Conservation (phyloP, 2,329 filamentous ascomycete species). For the Clonostachys rosea region DNA sequence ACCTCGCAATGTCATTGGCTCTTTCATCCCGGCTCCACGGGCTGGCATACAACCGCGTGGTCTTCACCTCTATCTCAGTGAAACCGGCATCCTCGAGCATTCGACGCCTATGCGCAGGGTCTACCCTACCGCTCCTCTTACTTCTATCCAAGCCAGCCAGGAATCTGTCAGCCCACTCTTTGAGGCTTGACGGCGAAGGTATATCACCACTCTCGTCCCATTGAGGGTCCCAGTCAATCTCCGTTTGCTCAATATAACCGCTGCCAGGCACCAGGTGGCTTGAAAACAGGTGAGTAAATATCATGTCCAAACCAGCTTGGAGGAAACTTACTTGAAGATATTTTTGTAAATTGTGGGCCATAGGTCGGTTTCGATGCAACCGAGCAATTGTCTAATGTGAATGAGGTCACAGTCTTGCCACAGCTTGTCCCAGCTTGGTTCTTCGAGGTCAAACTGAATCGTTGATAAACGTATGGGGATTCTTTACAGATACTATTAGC, state of each 20-base stretch:
- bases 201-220: constrained; percentile 61
- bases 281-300: not conserved
- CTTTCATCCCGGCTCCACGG: constrained; percentile 64
- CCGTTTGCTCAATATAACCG: constrained; percentile 81
- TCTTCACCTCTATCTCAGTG: constrained; percentile 68
- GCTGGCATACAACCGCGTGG: constrained; percentile 67
- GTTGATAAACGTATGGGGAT: constrained; percentile 56
- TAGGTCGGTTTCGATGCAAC: constrained; percentile 61
- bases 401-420: constrained; percentile 69
- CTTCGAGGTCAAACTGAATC: constrained; percentile 72
- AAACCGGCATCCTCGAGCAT: constrained; percentile 70
- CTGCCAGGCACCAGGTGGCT: constrained; percentile 73
- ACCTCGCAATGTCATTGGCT: constrained; percentile 66
- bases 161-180: constrained; percentile 66
- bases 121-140: constrained; percentile 60
- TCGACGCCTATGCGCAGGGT: constrained; percentile 42
- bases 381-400: constrained; percentile 74
- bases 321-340: constrained; percentile 51
- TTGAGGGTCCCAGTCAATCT: constrained; percentile 77
- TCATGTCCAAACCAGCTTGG: not conserved
- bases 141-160: constrained; percentile 62
- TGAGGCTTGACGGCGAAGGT: constrained; percentile 50
- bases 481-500: constrained; percentile 34
- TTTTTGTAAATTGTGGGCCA: constrained; percentile 74
- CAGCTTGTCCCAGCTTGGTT: constrained; percentile 51